Base-by-base conservation (phyloP, 352 stramenopile genomes). In the Pythium dissimile region DNA sequence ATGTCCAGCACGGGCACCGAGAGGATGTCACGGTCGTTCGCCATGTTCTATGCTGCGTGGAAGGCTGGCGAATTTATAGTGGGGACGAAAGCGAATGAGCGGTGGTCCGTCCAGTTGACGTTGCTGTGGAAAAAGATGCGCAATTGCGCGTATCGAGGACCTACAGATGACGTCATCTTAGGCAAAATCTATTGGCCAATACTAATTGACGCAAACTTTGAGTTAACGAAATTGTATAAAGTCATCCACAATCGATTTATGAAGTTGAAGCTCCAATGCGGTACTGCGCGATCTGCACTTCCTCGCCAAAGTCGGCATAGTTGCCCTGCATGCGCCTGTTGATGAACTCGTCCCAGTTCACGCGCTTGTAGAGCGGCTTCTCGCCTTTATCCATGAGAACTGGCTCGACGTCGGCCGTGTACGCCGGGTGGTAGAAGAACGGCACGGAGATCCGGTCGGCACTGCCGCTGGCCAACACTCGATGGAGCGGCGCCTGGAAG, bases 221-320 rank as follows among this genome's bases (percentile, higher is more conserved):
- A 28, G 39, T 9, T 28, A 26, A 46, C 6, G 39, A 46, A 46
- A 46, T 28, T n/a, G 31, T 30, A 48, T 28, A 32, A 32, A 28
- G 27, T 48, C 7, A 26, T 38, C 26, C 43, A 50, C 24, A 35
- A 50, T 50, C 43, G 35, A 5, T 37, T 50, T 35, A 38, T 52
- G 30, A 18, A 52, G 13, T 13, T 20, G 34, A 8, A 18, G 7
- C 34, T 41, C 47, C 18, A n/a, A 59, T 41, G 5, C 37, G 54
- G 39, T 68, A 98, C 53, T 97, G 72, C 23, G 69, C 71, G 48
- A 97, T 96, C 74, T 97, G 90, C 62, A 97, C 89, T 58, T 98
- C 93, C 13, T 86, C 69, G 18, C 93, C 93, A 11, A 90, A 53
- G 71, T 98, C 84, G 1, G 83, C 89, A 59, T 95, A 91, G 67